These are phyloP conservation scores for Cinnamomum chago DNA, from an alignment of 164 flowering plant genomes.

Conservation along the genomic window DNA sequence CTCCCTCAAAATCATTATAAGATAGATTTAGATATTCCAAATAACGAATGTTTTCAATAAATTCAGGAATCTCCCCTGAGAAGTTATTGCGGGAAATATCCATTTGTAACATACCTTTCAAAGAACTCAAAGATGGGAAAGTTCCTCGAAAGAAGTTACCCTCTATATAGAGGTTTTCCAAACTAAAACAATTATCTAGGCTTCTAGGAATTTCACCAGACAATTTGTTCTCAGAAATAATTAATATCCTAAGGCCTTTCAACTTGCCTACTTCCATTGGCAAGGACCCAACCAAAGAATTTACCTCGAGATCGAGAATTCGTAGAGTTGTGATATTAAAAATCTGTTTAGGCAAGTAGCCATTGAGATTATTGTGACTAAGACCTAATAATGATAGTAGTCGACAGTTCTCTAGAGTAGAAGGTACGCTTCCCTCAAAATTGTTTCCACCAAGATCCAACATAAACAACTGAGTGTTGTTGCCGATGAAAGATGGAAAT, in stretches of 20 bases:
- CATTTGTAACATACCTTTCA: constrained; percentile 44
- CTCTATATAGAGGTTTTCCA: constrained; percentile 52
- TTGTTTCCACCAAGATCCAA: not conserved
- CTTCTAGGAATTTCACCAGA: constrained; percentile 24
- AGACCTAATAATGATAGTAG: constrained; percentile 10
- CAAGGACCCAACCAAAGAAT: constrained; percentile 37
- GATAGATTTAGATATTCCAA: not conserved
- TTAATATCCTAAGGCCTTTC: constrained; percentile 39
- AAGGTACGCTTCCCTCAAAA: constrained; percentile 2
- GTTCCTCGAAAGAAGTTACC: constrained; percentile 62
- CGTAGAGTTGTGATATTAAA: constrained; percentile 17
- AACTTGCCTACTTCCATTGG: constrained; percentile 54
- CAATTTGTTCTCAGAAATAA: constrained; percentile 52
- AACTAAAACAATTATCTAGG: constrained; percentile 31
- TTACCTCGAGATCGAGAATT: constrained; percentile 13
- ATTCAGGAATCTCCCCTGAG: not conserved
- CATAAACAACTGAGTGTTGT: constrained; percentile 1
- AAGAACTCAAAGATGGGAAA: constrained; percentile 58
- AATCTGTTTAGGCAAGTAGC: constrained; percentile 8
- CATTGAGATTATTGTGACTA: constrained; percentile 21
- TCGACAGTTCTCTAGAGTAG: not conserved
- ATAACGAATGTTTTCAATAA: not conserved
- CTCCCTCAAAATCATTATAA: not conserved
- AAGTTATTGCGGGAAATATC: constrained; percentile 57
- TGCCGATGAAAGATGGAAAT: constrained; percentile 30